These are phyloP conservation scores for Lignosus rhinocerotis DNA, from an alignment of 1,284 basidiomycete species.

Conservation along the genomic window DNA sequence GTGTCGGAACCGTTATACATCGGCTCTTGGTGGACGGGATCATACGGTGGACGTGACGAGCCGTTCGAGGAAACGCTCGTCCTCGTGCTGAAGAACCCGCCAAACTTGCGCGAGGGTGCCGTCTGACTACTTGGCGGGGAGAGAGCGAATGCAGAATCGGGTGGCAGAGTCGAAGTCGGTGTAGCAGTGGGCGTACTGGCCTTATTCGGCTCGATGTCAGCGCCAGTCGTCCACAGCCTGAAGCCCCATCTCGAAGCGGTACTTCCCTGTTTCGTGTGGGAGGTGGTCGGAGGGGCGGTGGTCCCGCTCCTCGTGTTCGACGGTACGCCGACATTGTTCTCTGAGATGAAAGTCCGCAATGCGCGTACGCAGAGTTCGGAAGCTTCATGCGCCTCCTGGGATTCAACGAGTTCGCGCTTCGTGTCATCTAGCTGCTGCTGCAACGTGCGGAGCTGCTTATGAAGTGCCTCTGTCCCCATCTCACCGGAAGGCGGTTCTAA, in stretches of 20 bases:
- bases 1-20: conserved; percentile 38
- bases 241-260: conserved; percentile 39
- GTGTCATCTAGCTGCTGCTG: conserved; percentile 64
- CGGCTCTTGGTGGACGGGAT: conserved; percentile 30
- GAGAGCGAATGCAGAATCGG: conserved; percentile 17
- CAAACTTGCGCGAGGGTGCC: conserved; percentile 57
- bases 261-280: conserved; percentile 21
- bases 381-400: conserved; percentile 82
- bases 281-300: conserved; percentile 25
- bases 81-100: conserved; percentile 65
- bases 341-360: conserved; percentile 82
- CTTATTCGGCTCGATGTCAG: conserved; percentile 13
- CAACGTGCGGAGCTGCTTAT: conserved; percentile 59
- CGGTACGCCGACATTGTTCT: conserved; percentile 59
- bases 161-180: conserved; percentile 20
- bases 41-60: conserved; percentile 21
- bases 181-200: conserved; percentile 25
- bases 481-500: conserved; percentile 25
- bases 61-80: conserved; percentile 50
- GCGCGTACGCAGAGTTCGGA: conserved; percentile 85
- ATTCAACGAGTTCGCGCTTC: conserved; percentile 69
- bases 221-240: conserved; percentile 60
- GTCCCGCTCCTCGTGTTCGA: conserved; percentile 25
- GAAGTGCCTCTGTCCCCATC: conserved; percentile 52
- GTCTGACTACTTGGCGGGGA: conserved; percentile 37